A percentile compares a stretch with the other conserved stretches of the same genome.
These are phyloP conservation scores for Ceratocystis ficicola DNA, from an alignment of 2,329 filamentous ascomycete genomes.

Conservation along the genomic window DNA sequence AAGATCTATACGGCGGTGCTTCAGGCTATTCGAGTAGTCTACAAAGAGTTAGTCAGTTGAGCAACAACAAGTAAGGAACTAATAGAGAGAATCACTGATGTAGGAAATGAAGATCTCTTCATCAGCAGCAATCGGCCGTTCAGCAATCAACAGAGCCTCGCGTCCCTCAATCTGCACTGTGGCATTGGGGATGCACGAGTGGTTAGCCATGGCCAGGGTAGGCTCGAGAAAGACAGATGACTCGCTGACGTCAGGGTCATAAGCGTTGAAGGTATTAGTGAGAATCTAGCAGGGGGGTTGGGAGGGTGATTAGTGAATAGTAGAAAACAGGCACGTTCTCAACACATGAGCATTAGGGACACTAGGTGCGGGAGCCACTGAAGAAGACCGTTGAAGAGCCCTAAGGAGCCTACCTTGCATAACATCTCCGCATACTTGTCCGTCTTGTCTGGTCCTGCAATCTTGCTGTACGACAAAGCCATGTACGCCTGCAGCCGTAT, in stretches of 20 bases:
- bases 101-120: constrained; percentile 52
- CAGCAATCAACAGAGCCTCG: constrained; percentile 40
- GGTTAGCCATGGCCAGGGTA: constrained; percentile 47
- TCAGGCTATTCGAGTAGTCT: constrained; percentile 40
- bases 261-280: constrained; percentile 49
- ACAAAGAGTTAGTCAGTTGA: background rate
- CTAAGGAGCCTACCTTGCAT: constrained; percentile 37
- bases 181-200: constrained; percentile 50
- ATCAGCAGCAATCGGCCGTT: constrained; percentile 37
- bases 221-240: constrained; percentile 46
- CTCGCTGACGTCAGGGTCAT: constrained; percentile 40
- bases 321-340: no score
- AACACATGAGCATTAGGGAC: background rate
- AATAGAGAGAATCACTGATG: constrained; percentile 35
- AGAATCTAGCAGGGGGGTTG: constrained; percentile 35
- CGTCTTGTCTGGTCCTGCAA: constrained; percentile 30
- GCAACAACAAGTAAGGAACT: background rate
- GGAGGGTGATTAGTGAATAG: no score
- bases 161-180: constrained; percentile 44
- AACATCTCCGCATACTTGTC: constrained; percentile 36
- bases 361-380: background rate
- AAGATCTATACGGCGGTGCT: constrained; percentile 35
- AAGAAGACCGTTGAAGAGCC: no score
- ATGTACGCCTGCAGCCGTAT: constrained; percentile 39
- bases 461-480: constrained; percentile 34